A percentile compares a stretch with the other conserved stretches of the same genome.
These are phyloP conservation scores for Auriscalpium microsporum DNA, from an alignment of 768 basidiomycete genomes.

Conservation along the genomic window DNA sequence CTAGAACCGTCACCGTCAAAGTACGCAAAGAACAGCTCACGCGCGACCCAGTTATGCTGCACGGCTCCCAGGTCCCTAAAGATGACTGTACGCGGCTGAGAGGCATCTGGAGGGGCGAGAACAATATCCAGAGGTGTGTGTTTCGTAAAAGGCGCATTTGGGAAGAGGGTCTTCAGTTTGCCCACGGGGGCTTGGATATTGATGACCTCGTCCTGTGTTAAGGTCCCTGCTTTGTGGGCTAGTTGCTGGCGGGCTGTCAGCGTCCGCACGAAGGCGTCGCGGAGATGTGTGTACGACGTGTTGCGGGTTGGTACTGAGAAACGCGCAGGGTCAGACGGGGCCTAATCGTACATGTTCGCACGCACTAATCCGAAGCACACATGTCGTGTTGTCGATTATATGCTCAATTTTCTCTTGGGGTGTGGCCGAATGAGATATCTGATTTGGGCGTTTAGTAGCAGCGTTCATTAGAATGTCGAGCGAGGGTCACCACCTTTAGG, in stretches of 20 bases:
- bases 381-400: constrained; percentile 59
- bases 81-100: constrained; percentile 44
- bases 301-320: constrained; percentile 66
- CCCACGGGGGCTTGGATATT: constrained; percentile 54
- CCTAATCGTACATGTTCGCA: background rate
- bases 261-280: constrained; percentile 77
- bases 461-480: constrained; percentile 5
- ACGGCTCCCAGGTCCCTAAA: constrained; percentile 68
- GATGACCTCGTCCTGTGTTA: constrained; percentile 53
- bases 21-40: constrained; percentile 65
- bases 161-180: constrained; percentile 70
- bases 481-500: constrained; percentile 35
- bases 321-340: background rate
- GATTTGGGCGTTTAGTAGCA: background rate
- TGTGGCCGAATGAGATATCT: constrained; percentile 49
- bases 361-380: constrained; percentile 68
- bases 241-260: constrained; percentile 52
- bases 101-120: constrained; percentile 43
- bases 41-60: constrained; percentile 67
- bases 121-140: constrained; percentile 62
- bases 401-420: constrained; percentile 64
- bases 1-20: constrained; percentile 66
- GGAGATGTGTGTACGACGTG: constrained; percentile 70
- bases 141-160: constrained; percentile 59
- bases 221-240: constrained; percentile 39